Base-by-base conservation (phyloP, 2,329 filamentous ascomycete genomes). In the Exophiala calicioides region DNA sequence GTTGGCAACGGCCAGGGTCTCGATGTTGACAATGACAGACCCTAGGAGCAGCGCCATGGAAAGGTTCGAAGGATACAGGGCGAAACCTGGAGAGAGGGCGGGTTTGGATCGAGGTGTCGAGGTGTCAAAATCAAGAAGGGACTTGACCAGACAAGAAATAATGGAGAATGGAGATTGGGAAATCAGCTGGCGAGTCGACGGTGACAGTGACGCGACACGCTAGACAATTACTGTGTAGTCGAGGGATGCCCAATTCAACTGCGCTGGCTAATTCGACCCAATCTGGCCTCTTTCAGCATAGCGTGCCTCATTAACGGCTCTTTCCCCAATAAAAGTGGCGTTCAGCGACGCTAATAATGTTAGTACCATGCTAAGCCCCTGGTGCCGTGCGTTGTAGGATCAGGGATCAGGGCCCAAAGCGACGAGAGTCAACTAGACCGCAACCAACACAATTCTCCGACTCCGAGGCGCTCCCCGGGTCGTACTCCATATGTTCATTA, bases 41-140 rank as follows among this genome's bases (percentile, higher is more conserved):
- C 10, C 43, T 31, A 24, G 29, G 32, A 42, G 29, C 45, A 36
- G 29, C 52, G 52, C 55, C 55, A 55, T 55, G 39, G 44, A 53
- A 47, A 34, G 27, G 18, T n/a, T 12, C 4, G 21, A 39, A 26
- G 15, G 36, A 26, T 15, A 21, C 21, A 36, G n/a, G 30, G 16
- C 4, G 34, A 20, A 19, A 21, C 16, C 23, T 16, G 23, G 41
- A 33, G 19, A 46, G 26, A 23, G 23, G 31, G 34, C 27, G 29
- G 24, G 16, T 36, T 38, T 16, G 16, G 38, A 21, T 30, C 41
- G 19, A 27, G 19, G 36, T 31, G 32, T 37, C 35, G 41, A 53
- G 36, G 50, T 49, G 50, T 53, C 45, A 53, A 53, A 49, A 49
- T 42, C 29, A 30, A 40, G 48, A 42, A 23, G 29, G 40, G 37